Base-by-base conservation (phyloP, 768 basidiomycete genomes). In the Macrolepiota albuminosa region DNA sequence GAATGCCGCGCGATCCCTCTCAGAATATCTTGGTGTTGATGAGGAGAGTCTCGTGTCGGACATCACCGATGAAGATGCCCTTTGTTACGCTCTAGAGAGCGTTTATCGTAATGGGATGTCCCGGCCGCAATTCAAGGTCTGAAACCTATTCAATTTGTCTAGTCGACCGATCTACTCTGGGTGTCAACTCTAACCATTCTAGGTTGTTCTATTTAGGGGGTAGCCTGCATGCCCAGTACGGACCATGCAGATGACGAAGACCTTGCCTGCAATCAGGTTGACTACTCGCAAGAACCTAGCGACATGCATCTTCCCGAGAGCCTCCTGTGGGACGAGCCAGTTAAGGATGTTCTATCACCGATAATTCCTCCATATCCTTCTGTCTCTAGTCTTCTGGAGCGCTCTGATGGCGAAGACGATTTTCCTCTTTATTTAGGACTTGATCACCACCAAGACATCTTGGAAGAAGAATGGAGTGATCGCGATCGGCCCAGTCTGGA, bases 91-190 rank as follows among this genome's bases (percentile, higher is more conserved):
- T 21, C 66, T 85, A 71, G 78, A 81, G 58, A 70, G 71, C 46
- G 64, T 82, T 31, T 83, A 79, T 62, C 73, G 75, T 56, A 59
- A 64, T 53, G 74, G 76, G 10, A 69, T 81, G 64, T 73, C 75
- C 46, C 75, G 73, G 10, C 72, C 73, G 14, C 73, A 64, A 48
- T 81, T 83, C 69, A 82, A 82, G 81, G 84, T 82, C 62, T 60
- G 69, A 68, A 29, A 49, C 57, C 21, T n/a, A 18, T 46, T 54
- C 42, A 48, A 7, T 47, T 49, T 24, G 18, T 16, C 16, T 54
- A 46, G 40, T 40, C 6, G 57, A 56, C 56, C 53, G 39, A 53
- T 57, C 56, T 61, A 54, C 42, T 61, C 52, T 57, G 56, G 78
- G 83, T 79, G 58, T 55, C 67, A 68, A 36, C 24, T 55, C 56